These are phyloP conservation scores for Microbotryomycetes sp. DNA, from an alignment of 1,284 basidiomycete genomes.

Conservation along the genomic window DNA sequence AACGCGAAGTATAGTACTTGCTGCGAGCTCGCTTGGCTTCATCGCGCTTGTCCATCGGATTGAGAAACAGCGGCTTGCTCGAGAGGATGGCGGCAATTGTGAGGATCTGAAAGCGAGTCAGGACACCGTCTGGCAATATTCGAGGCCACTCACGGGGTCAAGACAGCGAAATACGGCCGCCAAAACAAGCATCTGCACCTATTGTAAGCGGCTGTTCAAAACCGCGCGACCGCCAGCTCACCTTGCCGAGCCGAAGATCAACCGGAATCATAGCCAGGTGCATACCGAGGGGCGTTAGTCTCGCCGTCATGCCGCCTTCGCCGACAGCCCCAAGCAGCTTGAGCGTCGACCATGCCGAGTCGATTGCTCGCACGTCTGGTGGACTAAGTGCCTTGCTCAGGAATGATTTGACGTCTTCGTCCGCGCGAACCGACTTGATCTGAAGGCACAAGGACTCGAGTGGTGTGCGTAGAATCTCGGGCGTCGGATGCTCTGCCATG, in stretches of 20 bases:
- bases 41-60: constrained; percentile 72
- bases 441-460: constrained; percentile 74
- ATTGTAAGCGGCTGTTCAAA: neutral
- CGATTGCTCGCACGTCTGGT: constrained; percentile 66
- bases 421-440: constrained; percentile 71
- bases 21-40: constrained; percentile 67
- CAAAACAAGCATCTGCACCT: constrained; percentile 67
- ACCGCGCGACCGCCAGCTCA: constrained; percentile 37
- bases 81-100: constrained; percentile 77
- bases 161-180: constrained; percentile 73
- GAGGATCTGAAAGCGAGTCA: constrained; percentile 50
- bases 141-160: constrained; percentile 42
- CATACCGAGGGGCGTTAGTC: constrained; percentile 71
- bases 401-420: constrained; percentile 67
- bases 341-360: constrained; percentile 67
- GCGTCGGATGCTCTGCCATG: constrained; percentile 67
- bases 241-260: constrained; percentile 82
- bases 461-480: constrained; percentile 84
- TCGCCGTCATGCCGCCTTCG: constrained; percentile 43
- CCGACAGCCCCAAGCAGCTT: constrained; percentile 72
- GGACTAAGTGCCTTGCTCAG: constrained; percentile 72
- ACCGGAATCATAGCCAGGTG: constrained; percentile 77
- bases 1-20: constrained; percentile 62
- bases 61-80: constrained; percentile 76
- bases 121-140: neutral